phyloP scores from a whole-genome alignment of 352 stramenopile species.

The Phytophthora fragariae region DNA sequence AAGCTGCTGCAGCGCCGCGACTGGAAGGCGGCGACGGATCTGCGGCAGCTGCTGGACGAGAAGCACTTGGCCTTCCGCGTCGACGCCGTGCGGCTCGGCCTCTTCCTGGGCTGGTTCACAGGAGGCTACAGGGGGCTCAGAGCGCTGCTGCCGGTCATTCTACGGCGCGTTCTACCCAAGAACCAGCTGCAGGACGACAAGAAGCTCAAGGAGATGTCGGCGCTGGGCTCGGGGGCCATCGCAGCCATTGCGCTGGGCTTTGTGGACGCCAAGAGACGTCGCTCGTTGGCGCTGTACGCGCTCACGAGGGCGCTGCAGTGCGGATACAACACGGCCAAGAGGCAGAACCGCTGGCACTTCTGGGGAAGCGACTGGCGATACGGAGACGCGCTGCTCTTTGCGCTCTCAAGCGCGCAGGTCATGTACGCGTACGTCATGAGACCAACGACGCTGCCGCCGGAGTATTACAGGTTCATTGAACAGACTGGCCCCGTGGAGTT shows the following conservation, averaged over 20 bases:
- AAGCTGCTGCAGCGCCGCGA: slow-evolving; percentile 68
- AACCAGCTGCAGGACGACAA: slow-evolving; percentile 29
- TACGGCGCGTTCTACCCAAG: slow-evolving; percentile 41
- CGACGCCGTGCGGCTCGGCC: slow-evolving; percentile 84
- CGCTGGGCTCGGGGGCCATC: slow-evolving; percentile 64
- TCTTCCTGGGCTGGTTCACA: slow-evolving; percentile 89
- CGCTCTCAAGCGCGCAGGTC: slow-evolving; percentile 76
- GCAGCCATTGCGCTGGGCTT: slow-evolving; percentile 71
- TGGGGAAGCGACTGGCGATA: slow-evolving; percentile 88
- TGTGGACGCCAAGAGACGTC: slow-evolving; percentile 70
- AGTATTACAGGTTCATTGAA: slow-evolving; percentile 89
- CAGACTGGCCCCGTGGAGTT: slow-evolving; percentile 69
- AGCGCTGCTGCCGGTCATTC: slow-evolving; percentile 58
- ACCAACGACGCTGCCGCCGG: slow-evolving; percentile 66
- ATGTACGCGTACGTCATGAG: slow-evolving; percentile 91
- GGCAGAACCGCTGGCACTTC: slow-evolving; percentile 85
- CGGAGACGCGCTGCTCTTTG: slow-evolving; percentile 84
- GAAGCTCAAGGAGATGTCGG: slow-evolving; percentile 55
- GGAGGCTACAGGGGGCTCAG: slow-evolving; percentile 74
- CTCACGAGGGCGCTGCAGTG: slow-evolving; percentile 85
- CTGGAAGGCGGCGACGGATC: slow-evolving; percentile 56
- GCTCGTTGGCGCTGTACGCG: slow-evolving; percentile 85
- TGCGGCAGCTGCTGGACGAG: slow-evolving; percentile 77
- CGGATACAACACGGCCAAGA: slow-evolving; percentile 88
- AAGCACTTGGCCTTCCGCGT: slow-evolving; percentile 82